These are phyloP conservation scores for Ophiostoma novo-ulmi DNA, from an alignment of 2,329 filamentous ascomycete genomes.

Conservation along the genomic window DNA sequence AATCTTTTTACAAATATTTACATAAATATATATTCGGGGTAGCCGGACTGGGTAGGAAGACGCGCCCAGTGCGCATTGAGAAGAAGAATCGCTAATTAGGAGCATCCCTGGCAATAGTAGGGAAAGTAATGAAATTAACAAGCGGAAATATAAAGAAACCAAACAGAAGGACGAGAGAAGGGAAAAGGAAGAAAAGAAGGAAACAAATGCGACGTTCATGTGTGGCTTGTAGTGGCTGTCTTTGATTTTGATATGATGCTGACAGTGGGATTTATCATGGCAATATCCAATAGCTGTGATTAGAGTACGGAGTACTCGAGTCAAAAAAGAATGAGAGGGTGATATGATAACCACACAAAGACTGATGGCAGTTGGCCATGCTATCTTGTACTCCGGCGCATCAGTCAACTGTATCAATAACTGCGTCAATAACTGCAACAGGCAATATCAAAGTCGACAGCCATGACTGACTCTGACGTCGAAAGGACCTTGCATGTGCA, in stretches of 20 bases:
- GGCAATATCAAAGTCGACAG: neutral
- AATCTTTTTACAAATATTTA: neutral
- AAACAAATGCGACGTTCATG: neutral
- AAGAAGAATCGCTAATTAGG: neutral
- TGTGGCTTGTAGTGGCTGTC: neutral
- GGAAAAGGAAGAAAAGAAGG: neutral
- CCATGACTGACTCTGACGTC: neutral
- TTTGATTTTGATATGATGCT: neutral
- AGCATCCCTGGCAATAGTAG: neutral
- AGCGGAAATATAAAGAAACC: neutral
- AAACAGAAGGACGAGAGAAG: neutral
- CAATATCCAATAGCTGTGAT: no score
- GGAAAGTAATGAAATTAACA: neutral
- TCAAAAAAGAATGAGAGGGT: neutral
- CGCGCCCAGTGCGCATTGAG: conserved; percentile 12
- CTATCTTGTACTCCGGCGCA: no score
- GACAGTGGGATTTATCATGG: no score
- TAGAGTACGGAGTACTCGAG: no score
- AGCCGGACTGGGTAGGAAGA: conserved; percentile 15
- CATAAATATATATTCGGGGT: neutral
- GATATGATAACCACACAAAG: neutral
- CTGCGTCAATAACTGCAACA: neutral
- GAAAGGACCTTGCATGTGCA: neutral
- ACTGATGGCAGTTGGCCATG: neutral
- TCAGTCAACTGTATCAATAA: neutral